Conservation (phyloP, 768 basidiomycete species). For the Leccinellum albellum region DNA sequence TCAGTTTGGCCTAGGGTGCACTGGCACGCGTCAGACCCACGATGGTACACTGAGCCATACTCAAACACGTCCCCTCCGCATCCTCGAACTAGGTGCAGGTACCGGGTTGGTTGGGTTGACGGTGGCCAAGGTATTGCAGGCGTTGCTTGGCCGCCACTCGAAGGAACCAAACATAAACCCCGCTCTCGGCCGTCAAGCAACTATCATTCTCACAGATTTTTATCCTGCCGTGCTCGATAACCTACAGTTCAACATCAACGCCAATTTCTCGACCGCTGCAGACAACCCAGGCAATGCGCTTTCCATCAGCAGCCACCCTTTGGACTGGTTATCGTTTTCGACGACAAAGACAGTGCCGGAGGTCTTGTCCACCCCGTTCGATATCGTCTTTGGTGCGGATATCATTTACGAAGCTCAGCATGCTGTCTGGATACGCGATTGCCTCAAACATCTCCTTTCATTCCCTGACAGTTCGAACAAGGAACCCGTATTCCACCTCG, state of each 20-base stretch:
- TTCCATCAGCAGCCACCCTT: slow-evolving; percentile 24
- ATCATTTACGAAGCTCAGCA: slow-evolving; percentile 51
- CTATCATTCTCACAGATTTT: slow-evolving; percentile 47
- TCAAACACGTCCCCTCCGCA: slow-evolving; percentile 24
- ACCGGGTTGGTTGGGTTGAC: slow-evolving; percentile 52
- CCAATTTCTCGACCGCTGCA: slow-evolving; percentile 29
- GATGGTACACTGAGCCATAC: neutral
- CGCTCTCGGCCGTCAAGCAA: slow-evolving; percentile 2
- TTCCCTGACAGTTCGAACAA: slow-evolving; percentile 9
- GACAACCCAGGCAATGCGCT: neutral
- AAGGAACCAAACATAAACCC: neutral
- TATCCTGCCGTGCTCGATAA: slow-evolving; percentile 48
- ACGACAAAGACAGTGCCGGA: slow-evolving; percentile 10
- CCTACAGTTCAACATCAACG: slow-evolving; percentile 39
- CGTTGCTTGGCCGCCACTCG: neutral
- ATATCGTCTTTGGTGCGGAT: slow-evolving; percentile 52
- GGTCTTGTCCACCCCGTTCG: slow-evolving; percentile 37
- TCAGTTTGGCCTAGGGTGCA: slow-evolving; percentile 41
- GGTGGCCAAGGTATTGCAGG: slow-evolving; percentile 31
- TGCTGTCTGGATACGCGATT: slow-evolving; percentile 43
- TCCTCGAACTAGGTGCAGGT: slow-evolving; percentile 57
- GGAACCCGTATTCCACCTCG: slow-evolving; percentile 54
- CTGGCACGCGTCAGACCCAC: neutral
- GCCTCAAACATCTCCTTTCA: slow-evolving; percentile 38
- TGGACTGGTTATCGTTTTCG: slow-evolving; percentile 40